Evolutionary conservation across 2,329 filamentous ascomycete genomes (phyloP).

Genomic region (Fusarium veterinarium): DNA sequence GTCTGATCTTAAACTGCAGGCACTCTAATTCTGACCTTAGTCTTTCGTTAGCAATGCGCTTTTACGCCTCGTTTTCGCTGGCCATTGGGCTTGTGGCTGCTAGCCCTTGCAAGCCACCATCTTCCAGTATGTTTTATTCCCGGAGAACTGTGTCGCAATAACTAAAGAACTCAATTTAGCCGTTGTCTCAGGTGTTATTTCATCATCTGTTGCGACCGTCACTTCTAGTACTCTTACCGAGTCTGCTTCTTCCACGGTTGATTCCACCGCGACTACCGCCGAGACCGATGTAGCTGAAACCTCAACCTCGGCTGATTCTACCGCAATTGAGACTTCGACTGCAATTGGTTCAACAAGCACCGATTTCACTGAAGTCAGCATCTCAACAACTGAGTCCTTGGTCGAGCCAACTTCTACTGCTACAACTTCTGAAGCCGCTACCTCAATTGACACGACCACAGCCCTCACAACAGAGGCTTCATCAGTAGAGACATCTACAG

Average conservation of each 20-base stretch:
- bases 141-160: accelerated
- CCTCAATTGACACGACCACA: neutral
- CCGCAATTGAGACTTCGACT: neutral
- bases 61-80: neutral
- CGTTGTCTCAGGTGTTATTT: neutral
- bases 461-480: too few relatives aligned
- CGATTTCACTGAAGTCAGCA: neutral
- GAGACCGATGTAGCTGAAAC: neutral
- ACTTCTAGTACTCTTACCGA: neutral
- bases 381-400: neutral
- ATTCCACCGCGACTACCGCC: neutral
- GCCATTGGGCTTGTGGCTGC: neutral
- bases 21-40: neutral
- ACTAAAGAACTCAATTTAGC: neutral
- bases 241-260: neutral
- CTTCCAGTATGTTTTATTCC: neutral
- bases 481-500: neutral
- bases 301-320: neutral
- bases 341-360: neutral
- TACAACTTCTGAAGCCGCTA: neutral
- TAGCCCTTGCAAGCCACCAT: neutral
- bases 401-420: neutral
- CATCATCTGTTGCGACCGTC: accelerated
- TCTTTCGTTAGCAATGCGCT: neutral
- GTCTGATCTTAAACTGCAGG: neutral